Percentiles rank a stretch among this genome's conserved stretches.
These are phyloP conservation scores for Sphaerostilbella broomeana DNA, from an alignment of 2,329 filamentous ascomycete genomes.

Conservation along the genomic window DNA sequence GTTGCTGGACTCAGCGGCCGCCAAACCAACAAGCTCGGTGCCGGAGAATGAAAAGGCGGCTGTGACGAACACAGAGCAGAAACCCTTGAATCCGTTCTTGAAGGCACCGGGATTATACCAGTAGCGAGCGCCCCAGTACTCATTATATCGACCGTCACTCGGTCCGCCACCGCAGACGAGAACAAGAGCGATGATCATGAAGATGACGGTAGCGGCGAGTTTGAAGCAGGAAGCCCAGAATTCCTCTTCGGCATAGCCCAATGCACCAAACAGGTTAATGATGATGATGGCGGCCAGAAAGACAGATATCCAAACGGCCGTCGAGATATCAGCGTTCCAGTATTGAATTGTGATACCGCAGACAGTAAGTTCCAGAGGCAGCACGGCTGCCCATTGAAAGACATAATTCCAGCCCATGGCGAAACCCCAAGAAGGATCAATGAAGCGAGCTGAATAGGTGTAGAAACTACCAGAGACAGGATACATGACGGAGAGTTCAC, in stretches of 20 bases:
- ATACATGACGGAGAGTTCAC: constrained; percentile 52
- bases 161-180: constrained; percentile 50
- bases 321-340: constrained; percentile 40
- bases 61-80: constrained; percentile 61
- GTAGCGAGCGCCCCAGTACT: constrained; percentile 35
- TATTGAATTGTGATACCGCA: constrained; percentile 45
- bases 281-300: constrained; percentile 31
- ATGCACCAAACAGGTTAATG: constrained; percentile 41
- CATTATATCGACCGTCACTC: constrained; percentile 31
- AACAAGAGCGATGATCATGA: constrained; percentile 47
- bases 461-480: constrained; percentile 55
- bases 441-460: constrained; percentile 51
- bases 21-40: constrained; percentile 60
- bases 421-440: constrained; percentile 52
- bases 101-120: constrained; percentile 45
- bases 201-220: constrained; percentile 43
- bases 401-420: constrained; percentile 47
- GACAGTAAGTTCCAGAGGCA: constrained; percentile 43
- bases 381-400: constrained; percentile 41
- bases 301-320: constrained; percentile 20
- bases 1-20: constrained; percentile 58
- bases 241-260: constrained; percentile 25
- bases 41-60: constrained; percentile 63
- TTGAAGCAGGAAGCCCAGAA: constrained; percentile 40
- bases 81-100: constrained; percentile 61